Evolutionary conservation across 768 basidiomycete genomes (phyloP).

Genomic region (Nidularia pulvinata): DNA sequence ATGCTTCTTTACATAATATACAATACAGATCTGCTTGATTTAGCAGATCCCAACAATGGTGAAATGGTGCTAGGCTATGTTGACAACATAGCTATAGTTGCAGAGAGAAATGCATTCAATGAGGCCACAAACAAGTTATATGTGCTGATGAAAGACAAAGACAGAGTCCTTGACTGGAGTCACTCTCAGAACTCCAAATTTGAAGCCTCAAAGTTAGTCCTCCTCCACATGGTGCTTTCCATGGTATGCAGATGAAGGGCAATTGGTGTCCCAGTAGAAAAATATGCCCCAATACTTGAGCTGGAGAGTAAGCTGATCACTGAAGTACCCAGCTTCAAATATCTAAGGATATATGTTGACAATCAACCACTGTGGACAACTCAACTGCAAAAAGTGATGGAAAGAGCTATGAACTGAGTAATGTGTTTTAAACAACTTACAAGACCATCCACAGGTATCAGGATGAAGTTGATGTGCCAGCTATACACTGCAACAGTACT

Average conservation of each 20-base stretch:
- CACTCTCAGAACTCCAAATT: constrained; percentile 19
- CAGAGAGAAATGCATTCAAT: constrained; percentile 13
- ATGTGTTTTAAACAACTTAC: neutral
- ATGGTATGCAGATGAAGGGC: neutral
- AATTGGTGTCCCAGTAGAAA: neutral
- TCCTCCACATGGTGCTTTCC: constrained; percentile 20
- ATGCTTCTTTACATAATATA: constrained; percentile 22
- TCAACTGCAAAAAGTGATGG: neutral
- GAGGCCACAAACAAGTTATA: constrained; percentile 12
- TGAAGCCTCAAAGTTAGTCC: constrained; percentile 14
- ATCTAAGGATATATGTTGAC: neutral
- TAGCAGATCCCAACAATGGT: constrained; percentile 5
- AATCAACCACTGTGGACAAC: neutral
- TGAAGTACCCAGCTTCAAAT: neutral
- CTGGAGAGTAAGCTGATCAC: neutral
- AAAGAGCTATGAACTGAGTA: neutral
- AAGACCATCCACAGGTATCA: neutral
- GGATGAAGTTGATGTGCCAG: neutral
- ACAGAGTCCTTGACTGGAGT: constrained; percentile 23
- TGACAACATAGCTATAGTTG: constrained; percentile 22
- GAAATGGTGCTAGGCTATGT: constrained; percentile 21
- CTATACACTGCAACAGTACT: neutral
- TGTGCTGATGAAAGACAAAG: constrained; percentile 18
- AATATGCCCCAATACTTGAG: neutral
- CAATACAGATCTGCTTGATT: constrained; percentile 16